Base-by-base conservation (phyloP, 1,284 basidiomycete species). In the Pseudozyma hubeiensis region DNA sequence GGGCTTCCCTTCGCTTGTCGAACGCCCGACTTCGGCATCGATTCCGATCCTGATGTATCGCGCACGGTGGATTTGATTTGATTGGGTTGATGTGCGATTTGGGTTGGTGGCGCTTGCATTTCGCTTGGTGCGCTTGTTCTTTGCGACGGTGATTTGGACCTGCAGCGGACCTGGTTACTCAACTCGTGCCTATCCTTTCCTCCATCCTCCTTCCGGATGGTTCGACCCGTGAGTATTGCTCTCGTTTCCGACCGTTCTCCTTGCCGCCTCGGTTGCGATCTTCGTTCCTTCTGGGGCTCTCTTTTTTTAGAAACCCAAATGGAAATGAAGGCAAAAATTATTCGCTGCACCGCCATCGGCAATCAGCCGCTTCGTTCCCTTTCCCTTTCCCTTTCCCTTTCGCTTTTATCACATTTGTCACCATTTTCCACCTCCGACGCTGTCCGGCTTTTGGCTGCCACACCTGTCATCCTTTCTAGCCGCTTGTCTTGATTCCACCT, bases 141-240 rank as follows among this genome's bases (percentile, higher is more conserved):
- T n/a, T 45, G 24, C 56, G 58, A 59, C 65, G 55, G 55, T 67
- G 65, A 67, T 43, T 48, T 49, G 55, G 29, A 58, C 44, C 35
- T 68, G 65, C 65, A 68, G 65, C 65, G 52, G 59, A 47, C 55
- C 40, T 68, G 30, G 37, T 54, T 29, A 37, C 65, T 10, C 53
- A 51, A 52, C 40, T 68, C 35, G 40, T 54, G 19, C 43, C 65
- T 7, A 34, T 59, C 34, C 51, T 68, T 29, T 43, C 55, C 37
- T 41, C 60, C 51, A 35, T 59, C 47, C 47, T 58, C 8, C 35
- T 50, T 7, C 57, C 65, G 60, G 59, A 68, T 58, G 65, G 65
- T 14, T 41, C 54, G 10, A 47, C 33, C 47, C 55, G 65, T 68
- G 55, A 68, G 60, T 68, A 58, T 57, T 33, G 6, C 35, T n/a